Conservation (phyloP, 2,329 filamentous ascomycete genomes). For the Aureobasidium sp. region DNA sequence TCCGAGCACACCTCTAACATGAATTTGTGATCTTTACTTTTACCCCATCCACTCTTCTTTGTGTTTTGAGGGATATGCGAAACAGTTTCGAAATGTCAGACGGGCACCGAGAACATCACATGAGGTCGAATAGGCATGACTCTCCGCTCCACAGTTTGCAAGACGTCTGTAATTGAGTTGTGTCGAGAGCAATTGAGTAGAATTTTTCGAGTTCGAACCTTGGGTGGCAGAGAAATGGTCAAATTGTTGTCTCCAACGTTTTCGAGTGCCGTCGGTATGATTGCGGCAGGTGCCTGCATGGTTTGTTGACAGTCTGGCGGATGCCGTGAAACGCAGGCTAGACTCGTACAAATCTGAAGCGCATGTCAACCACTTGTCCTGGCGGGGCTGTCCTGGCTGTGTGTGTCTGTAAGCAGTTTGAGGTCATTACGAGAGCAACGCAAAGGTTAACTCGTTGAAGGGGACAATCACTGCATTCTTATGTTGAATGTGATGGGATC, state of each 20-base stretch:
- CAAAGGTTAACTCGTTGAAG: neutral
- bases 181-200: neutral
- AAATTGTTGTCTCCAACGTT: conserved; percentile 4
- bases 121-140: neutral
- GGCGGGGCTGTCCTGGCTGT: neutral
- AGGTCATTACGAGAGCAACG: neutral
- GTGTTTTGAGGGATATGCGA: neutral
- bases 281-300: conserved; percentile 12
- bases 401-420: neutral
- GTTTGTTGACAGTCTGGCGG: neutral
- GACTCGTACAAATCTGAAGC: conserved; percentile 4
- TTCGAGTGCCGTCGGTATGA: neutral
- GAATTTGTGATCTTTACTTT: neutral
- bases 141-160: neutral
- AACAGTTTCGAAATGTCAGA: neutral
- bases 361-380: conserved; percentile 1
- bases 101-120: neutral
- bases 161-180: neutral
- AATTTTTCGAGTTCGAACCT: neutral
- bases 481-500: neutral
- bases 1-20: neutral
- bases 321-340: conserved; percentile 13
- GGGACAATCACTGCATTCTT: neutral
- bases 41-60: too few relatives aligned
- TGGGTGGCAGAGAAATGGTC: neutral